Evolutionary conservation across 768 basidiomycete species (phyloP).

Genomic region (Dendrothele bispora): DNA sequence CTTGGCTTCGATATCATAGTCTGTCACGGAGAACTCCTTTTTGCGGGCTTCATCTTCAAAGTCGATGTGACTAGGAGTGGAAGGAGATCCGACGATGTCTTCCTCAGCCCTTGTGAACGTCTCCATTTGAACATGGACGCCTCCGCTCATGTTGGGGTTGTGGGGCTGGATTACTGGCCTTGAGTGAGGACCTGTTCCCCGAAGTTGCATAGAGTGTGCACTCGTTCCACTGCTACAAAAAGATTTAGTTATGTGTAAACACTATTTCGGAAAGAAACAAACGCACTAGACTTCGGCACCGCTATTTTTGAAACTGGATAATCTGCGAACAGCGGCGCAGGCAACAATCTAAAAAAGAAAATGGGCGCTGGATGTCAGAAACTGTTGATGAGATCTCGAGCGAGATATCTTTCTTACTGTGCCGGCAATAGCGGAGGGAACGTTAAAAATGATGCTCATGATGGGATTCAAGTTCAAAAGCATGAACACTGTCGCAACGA

Average conservation of each 20-base stretch:
- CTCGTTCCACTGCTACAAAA: slow-evolving; percentile 14
- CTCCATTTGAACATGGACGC: slow-evolving; percentile 52
- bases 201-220: slow-evolving; percentile 42
- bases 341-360: slow-evolving; percentile 55
- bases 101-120: slow-evolving; percentile 15
- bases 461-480: slow-evolving; percentile 67
- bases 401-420: slow-evolving; percentile 46
- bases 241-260: slow-evolving; percentile 9
- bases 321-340: slow-evolving; percentile 57
- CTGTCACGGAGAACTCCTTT: background rate
- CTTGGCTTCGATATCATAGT: slow-evolving; percentile 3
- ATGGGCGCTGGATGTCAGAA: slow-evolving; percentile 5
- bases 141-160: slow-evolving; percentile 37
- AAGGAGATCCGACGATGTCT: background rate
- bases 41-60: background rate
- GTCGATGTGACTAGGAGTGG: background rate
- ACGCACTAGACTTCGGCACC: slow-evolving; percentile 58
- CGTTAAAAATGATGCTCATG: slow-evolving; percentile 74
- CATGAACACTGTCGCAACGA: slow-evolving; percentile 65
- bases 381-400: background rate
- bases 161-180: too few relatives aligned
- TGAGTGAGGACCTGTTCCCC: too few relatives aligned
- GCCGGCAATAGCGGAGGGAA: slow-evolving; percentile 68
- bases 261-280: slow-evolving; percentile 3
- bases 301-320: slow-evolving; percentile 55